These are phyloP conservation scores for Podospora anserina DNA, from an alignment of 495 filamentous ascomycete genomes.

Conservation along the genomic window DNA sequence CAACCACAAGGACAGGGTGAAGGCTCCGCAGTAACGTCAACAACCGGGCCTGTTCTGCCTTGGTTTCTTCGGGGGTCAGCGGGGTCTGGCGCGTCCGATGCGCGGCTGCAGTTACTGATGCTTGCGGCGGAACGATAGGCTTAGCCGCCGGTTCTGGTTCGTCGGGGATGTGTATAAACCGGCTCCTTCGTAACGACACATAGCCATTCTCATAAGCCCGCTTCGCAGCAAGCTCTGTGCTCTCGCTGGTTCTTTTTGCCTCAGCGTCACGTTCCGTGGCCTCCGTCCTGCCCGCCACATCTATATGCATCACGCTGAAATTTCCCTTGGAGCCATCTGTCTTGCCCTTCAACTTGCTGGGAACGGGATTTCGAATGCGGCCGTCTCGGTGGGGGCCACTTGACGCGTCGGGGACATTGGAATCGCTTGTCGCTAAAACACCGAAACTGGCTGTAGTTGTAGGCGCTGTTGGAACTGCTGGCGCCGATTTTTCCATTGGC, in stretches of 20 bases:
- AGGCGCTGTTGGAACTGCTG: conserved; percentile 2
- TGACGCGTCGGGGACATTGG: conserved; percentile 25
- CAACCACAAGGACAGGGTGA: conserved; percentile 51
- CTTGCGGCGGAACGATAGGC: conserved; percentile 24
- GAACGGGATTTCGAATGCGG: conserved; percentile 55
- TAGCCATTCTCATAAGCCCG: conserved; percentile 51
- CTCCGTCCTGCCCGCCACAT: conserved; percentile 42
- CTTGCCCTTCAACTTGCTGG: conserved; percentile 56
- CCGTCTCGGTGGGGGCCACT: conserved; percentile 42
- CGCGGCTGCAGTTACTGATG: conserved; percentile 8
- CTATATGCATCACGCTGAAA: conserved; percentile 58
- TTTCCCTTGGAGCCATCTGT: conserved; percentile 57
- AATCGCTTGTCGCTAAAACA: conserved; percentile 19
- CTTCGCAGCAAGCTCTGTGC: conserved; percentile 51
- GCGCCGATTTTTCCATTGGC: conserved; percentile 10
- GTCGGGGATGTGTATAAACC: conserved; percentile 36
- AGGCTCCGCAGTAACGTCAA: conserved; percentile 52
- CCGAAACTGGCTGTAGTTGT: conserved; percentile 17
- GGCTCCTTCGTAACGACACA: conserved; percentile 47
- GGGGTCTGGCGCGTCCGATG: conserved; percentile 25
- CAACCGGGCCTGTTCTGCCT: conserved; percentile 53
- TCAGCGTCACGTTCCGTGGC: conserved; percentile 47
- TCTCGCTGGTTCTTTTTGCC: conserved; percentile 56
- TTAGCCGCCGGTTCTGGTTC: conserved; percentile 19
- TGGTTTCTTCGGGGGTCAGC: conserved; percentile 48